Conservation (phyloP, 1,139 yeast species). For the Hansenula sp. region DNA sequence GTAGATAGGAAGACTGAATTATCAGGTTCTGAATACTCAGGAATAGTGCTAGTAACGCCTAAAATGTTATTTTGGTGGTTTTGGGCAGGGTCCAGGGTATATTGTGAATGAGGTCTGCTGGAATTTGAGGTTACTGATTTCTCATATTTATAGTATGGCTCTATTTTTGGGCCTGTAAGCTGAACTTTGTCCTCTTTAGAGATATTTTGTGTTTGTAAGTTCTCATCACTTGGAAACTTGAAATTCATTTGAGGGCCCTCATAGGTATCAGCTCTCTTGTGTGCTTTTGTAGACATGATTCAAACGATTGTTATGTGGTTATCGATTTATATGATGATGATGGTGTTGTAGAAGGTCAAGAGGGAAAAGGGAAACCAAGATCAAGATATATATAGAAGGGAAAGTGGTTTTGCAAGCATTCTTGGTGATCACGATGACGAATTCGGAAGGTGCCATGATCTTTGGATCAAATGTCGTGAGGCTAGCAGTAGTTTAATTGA, state of each 20-base stretch:
- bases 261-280: constrained; percentile 20
- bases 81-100: neutral
- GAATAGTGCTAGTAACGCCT: neutral
- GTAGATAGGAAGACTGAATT: too few species aligned
- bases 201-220: constrained; percentile 2
- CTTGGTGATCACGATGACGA: neutral
- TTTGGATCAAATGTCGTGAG: neutral
- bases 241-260: constrained; percentile 24
- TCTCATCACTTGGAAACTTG: constrained; percentile 21
- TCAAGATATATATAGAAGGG: neutral
- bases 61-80: neutral
- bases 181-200: neutral
- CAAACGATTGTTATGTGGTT: neutral
- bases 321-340: neutral
- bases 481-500: too few species aligned
- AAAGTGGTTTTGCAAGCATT: neutral
- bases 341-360: neutral
- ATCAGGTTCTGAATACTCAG: neutral
- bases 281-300: constrained; percentile 4
- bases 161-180: constrained; percentile 13
- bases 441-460: neutral
- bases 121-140: neutral
- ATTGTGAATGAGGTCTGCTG: neutral
- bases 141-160: constrained; percentile 11
- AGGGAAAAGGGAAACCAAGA: neutral